Conservation (phyloP, 495 filamentous ascomycete genomes). For the Neurospora tetraspora region DNA sequence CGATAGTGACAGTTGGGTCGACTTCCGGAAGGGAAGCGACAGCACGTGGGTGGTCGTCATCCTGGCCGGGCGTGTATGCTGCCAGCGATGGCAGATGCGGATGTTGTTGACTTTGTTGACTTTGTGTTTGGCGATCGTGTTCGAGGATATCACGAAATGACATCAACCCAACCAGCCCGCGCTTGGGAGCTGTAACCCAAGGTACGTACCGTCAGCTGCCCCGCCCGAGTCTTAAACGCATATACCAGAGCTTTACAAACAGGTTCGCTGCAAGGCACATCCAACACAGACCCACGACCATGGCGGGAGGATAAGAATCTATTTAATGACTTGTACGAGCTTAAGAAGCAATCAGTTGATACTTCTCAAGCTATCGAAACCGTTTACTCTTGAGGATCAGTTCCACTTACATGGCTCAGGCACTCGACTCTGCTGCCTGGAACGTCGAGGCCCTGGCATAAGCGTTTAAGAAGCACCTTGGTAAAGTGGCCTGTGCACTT, state of each 20-base stretch:
- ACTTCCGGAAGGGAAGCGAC: constrained; percentile 76
- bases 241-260: background rate
- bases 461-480: background rate
- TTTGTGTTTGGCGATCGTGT: background rate
- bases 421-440: background rate
- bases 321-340: background rate
- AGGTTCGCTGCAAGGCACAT: background rate
- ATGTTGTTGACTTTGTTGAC: background rate
- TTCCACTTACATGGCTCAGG: background rate
- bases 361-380: background rate
- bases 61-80: background rate
- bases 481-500: background rate
- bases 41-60: constrained; percentile 33
- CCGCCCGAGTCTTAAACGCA: background rate
- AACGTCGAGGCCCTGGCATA: background rate
- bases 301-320: background rate
- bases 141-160: background rate
- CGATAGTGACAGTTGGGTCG: constrained; percentile 64
- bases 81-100: background rate
- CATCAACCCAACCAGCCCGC: background rate
- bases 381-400: background rate
- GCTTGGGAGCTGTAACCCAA: background rate
- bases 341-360: background rate
- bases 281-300: background rate
- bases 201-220: background rate